Base-by-base conservation (phyloP, 805 yeast genomes). In the Yamadazyma insecticola region DNA sequence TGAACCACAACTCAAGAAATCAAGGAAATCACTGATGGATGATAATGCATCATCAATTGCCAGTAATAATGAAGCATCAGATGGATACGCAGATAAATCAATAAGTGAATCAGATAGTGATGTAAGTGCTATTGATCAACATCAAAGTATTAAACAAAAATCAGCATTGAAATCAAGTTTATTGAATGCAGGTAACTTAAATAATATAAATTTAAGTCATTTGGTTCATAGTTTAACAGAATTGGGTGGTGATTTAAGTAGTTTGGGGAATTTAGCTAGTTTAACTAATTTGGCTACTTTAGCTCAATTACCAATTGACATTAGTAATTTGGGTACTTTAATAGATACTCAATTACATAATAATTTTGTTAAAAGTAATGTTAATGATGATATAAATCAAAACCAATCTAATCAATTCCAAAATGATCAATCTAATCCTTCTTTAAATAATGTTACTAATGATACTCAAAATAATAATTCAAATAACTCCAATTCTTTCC, bases 231-330 rank as follows among this genome's bases (percentile, higher is more conserved):
- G 61, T 36, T 47, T 65, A 23, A 51, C 62, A 17, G 59, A 58
- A 12, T 30, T 59, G 11, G 59, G 63, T 11, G 54, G 57, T 13
- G 66, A 63, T 33, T 40, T 63, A 24, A 49, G 60, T 32, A 44
- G 50, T 14, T 41, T 63, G 12, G 66, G 66, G 4, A 60, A 56
- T 36, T 39, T 63, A 25, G 65, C 70, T 9, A 61, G 54, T 39
- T 47, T 65, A 24, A 52, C 60, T 21, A 63, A 59, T 35, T 50
- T 65, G 29, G 71, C 71, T 2, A 54, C 61, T 8, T 50, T 65
- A 39, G 72, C 72, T 1, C 68, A 64, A 33, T 45, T 63, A 15
- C 70, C 70, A 4, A 51, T 60, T 7, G 70, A 63, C 36, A 47
- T 63, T 32, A 51, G 56, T 29, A 60, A 55, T 29, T 44, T 64